Percentiles rank a stretch among this genome's conserved stretches.
These are phyloP conservation scores for Lotmaria passim DNA, from an alignment of 208 protist genomes.

Conservation along the genomic window DNA sequence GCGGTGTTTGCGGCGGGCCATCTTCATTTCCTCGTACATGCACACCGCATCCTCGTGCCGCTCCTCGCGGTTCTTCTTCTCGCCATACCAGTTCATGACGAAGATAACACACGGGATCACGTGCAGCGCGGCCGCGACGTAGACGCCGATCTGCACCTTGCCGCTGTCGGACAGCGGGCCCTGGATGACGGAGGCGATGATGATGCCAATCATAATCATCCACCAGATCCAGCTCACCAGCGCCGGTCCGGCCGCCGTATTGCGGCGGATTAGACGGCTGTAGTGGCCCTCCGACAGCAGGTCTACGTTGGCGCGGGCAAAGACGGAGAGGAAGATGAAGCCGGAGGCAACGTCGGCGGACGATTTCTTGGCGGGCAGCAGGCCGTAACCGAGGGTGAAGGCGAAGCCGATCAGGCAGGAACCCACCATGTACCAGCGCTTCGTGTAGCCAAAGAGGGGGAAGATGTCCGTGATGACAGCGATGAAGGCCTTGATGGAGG, in stretches of 20 bases:
- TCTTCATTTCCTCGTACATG: constrained; percentile 11
- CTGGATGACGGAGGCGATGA: constrained; percentile 42
- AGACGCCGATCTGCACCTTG: constrained; percentile 36
- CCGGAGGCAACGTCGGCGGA: constrained; percentile 32
- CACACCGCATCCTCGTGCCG: constrained; percentile 36
- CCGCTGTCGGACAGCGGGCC: constrained; percentile 47
- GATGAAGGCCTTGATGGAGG: constrained; percentile 62
- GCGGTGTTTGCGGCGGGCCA: constrained; percentile 8
- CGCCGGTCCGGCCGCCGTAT: constrained; percentile 32
- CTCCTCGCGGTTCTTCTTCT: constrained; percentile 44
- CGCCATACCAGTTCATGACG: constrained; percentile 54
- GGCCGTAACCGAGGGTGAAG: constrained; percentile 34
- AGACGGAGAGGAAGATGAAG: constrained; percentile 48
- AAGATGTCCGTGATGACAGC: constrained; percentile 72
- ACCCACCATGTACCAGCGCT: constrained; percentile 69
- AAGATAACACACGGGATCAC: constrained; percentile 42
- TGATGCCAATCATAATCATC: constrained; percentile 37
- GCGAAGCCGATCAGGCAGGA: constrained; percentile 34
- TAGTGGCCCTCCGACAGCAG: constrained; percentile 65
- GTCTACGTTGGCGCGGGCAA: constrained; percentile 49
- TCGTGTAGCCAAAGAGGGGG: constrained; percentile 76
- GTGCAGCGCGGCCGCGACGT: constrained; percentile 35
- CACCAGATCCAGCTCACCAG: constrained; percentile 61
- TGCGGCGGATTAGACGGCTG: constrained; percentile 44
- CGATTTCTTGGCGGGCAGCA: constrained; percentile 38